A percentile compares a stretch with the other conserved stretches of the same genome.
Conservation (phyloP, 139 green algal genomes). For the Haematococcus sp. region DNA sequence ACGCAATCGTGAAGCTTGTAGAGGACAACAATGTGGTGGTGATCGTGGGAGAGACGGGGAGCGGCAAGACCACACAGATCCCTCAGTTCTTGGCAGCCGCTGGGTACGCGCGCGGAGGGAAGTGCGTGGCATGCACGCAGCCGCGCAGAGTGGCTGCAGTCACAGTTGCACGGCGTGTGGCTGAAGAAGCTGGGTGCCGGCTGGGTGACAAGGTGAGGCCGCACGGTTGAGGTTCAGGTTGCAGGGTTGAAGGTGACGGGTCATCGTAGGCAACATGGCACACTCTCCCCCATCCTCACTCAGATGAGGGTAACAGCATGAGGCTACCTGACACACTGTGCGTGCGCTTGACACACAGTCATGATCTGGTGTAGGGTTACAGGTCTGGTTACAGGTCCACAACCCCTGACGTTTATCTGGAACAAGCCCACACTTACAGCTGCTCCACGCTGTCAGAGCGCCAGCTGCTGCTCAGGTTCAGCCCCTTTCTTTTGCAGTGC, state of each 20-base stretch:
- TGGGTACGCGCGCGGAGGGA: conserved; percentile 36
- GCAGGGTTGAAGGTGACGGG: neutral
- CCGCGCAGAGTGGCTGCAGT: conserved; percentile 85
- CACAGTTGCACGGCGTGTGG: conserved; percentile 81
- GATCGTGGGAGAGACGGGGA: conserved; percentile 86
- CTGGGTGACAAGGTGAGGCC: conserved; percentile 81
- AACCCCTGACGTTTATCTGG: too few species aligned
- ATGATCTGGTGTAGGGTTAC: too few species aligned
- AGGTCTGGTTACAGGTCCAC: too few species aligned
- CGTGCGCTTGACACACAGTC: too few species aligned
- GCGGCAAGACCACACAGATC: conserved; percentile 84
- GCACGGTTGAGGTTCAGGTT: neutral
- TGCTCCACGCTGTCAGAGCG: too few species aligned
- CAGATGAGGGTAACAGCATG: too few species aligned
- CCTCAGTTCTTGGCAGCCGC: conserved; percentile 70
- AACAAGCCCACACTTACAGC: too few species aligned
- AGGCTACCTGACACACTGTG: too few species aligned
- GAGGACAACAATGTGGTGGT: conserved; percentile 50
- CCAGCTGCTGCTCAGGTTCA: too few species aligned
- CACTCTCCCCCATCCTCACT: neutral
- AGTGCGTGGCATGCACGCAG: conserved; percentile 81
- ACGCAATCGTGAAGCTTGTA: conserved; percentile 60
- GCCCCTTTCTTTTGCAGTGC: too few species aligned
- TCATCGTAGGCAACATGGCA: neutral
- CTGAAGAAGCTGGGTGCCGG: conserved; percentile 72